Evolutionary conservation across 1,284 basidiomycete species (phyloP), one percentile per base, ranked within the genome.

Genomic region (Austroboletus rostrupii): DNA sequence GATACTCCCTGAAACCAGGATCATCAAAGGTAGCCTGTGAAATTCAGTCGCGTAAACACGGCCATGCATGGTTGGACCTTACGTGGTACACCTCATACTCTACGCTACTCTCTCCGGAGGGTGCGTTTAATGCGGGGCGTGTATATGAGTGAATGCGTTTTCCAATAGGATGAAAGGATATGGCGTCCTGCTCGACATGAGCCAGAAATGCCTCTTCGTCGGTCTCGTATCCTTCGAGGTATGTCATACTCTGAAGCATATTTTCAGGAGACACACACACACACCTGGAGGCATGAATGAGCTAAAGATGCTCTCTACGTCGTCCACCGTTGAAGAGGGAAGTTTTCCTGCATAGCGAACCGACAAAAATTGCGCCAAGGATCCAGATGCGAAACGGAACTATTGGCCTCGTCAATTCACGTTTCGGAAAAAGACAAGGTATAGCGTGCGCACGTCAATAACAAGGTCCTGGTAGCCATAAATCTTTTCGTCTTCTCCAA

Each of bases 401-500:
- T 87, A 64, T 26, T 72, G 48, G 11, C 17, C 47, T 21, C 35
- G 46, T 64, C 38, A 53, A 50, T 31, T 35, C 5, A 35, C 17
- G 32, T 45, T 20, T 45, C 8, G 31, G 43, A 33, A 45, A 45
- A 52, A 26, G 49, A 42, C 43, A 31, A 10, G 41, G 33, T 11
- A 11, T 26, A 47, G 29, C 12, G 19, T 37, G 71, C 85, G 58
- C 64, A 95, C 92, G 67, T 95, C 82, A 58, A 97, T 86, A 31
- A 78, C 70, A 48, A 97, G 74, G 61, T 85, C 85, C 54, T 83
- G 78, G 72, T 97, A 99, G 3, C 96, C 96, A 68, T 96, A 99
- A 58, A 99, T 88, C 70, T 87, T 95, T 73, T 99, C 94, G 49
- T 96, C 90, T 61, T 97, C 92, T 47, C 96, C 96, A 65, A 88